Conservation (phyloP, 768 basidiomycete species). For the Russula vinacea region DNA sequence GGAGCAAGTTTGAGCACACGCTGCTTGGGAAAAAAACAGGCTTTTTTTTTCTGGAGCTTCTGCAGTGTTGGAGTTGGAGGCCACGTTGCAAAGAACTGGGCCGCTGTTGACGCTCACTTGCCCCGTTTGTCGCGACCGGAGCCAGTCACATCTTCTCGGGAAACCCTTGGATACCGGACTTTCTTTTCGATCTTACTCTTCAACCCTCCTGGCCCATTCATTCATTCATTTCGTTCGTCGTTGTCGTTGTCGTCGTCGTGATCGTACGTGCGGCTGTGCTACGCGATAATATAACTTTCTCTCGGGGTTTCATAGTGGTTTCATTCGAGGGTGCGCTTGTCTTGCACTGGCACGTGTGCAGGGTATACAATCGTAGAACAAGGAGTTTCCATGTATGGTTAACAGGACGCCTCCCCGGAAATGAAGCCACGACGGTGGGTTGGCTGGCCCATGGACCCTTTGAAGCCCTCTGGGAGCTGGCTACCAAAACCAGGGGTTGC, state of each 20-base stretch:
- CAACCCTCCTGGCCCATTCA: too few species aligned
- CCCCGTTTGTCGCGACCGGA: neutral
- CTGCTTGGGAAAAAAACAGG: neutral
- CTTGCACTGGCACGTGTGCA: too few species aligned
- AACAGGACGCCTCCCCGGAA: slow-evolving; percentile 15
- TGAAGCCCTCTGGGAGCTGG: too few species aligned
- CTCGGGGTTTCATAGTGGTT: too few species aligned
- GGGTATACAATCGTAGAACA: slow-evolving; percentile 4
- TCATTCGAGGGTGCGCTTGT: too few species aligned
- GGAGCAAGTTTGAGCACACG: neutral
- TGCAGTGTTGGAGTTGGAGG: neutral
- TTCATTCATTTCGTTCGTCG: neutral
- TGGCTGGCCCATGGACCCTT: too few species aligned
- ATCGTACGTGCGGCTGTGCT: too few species aligned
- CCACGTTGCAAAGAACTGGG: slow-evolving; percentile 3
- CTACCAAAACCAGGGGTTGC: too few species aligned
- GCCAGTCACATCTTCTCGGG: neutral
- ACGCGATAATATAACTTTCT: too few species aligned
- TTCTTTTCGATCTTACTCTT: neutral
- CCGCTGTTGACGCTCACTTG: neutral
- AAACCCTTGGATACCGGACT: neutral
- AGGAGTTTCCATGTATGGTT: slow-evolving; percentile 12
- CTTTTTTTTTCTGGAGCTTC: neutral
- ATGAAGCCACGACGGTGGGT: slow-evolving; percentile 8
- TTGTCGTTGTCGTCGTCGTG: too few species aligned